These are phyloP conservation scores for Venturia effusa DNA, from an alignment of 2,329 filamentous ascomycete species.

Conservation along the genomic window DNA sequence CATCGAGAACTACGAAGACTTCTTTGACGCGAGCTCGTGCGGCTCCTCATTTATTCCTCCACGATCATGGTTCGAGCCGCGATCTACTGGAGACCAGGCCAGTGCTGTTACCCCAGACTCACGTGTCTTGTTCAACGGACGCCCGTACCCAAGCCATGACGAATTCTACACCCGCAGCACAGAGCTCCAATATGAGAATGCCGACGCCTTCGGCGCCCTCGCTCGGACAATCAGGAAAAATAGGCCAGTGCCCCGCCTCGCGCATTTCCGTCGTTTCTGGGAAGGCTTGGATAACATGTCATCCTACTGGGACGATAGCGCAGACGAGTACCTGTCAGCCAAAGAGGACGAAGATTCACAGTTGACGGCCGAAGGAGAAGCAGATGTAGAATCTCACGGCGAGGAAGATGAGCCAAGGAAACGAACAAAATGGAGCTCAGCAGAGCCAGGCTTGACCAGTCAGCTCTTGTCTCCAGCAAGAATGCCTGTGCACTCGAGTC, in stretches of 20 bases:
- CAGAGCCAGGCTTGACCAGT: neutral
- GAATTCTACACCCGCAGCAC: conserved; percentile 37
- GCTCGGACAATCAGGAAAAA: conserved; percentile 31
- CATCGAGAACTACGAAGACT: conserved; percentile 27
- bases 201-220: conserved; percentile 47
- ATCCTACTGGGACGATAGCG: conserved; percentile 51
- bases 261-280: conserved; percentile 51
- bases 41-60: conserved; percentile 29
- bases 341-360: conserved; percentile 4
- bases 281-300: conserved; percentile 46
- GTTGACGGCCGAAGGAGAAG: neutral
- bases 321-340: conserved; percentile 42
- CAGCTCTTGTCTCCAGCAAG: neutral
- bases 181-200: conserved; percentile 45
- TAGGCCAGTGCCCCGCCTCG: conserved; percentile 34
- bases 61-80: conserved; percentile 20
- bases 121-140: conserved; percentile 28
- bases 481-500: neutral
- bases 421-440: conserved; percentile 1
- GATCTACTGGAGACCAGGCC: conserved; percentile 11
- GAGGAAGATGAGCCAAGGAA: conserved; percentile 5
- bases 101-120: conserved; percentile 13
- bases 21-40: conserved; percentile 25
- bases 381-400: neutral
- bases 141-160: conserved; percentile 34